phyloP scores from a whole-genome alignment of 2,329 filamentous ascomycete genomes.

The Thyridium curvatum region DNA sequence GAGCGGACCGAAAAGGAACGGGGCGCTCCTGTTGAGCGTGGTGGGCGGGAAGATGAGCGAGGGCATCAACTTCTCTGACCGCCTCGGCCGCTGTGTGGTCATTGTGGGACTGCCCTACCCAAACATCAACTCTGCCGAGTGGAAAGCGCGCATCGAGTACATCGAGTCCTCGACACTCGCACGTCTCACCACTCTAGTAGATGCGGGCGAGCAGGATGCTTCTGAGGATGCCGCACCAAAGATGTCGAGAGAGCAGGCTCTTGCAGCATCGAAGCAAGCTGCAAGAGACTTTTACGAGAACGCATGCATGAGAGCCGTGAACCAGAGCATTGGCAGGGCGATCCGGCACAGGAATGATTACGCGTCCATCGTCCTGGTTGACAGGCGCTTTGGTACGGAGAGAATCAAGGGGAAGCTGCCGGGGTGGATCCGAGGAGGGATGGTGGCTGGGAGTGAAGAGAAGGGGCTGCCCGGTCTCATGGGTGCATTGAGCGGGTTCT shows the following conservation, averaged over 20 bases:
- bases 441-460: conserved; percentile 44
- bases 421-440: conserved; percentile 75
- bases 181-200: conserved; percentile 19
- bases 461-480: conserved; percentile 52
- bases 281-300: conserved; percentile 87
- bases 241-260: conserved; percentile 19
- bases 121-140: conserved; percentile 82
- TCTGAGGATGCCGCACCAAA: conserved; percentile 16
- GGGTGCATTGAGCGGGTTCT: conserved; percentile 51
- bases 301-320: conserved; percentile 91
- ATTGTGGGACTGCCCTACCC: conserved; percentile 93
- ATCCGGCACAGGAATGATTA: conserved; percentile 87
- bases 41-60: conserved; percentile 94
- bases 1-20: conserved; percentile 31
- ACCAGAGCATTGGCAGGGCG: conserved; percentile 90
- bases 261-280: conserved; percentile 41
- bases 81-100: conserved; percentile 79
- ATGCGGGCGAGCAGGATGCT: conserved; percentile 5
- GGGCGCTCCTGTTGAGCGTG: conserved; percentile 80
- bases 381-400: conserved; percentile 68
- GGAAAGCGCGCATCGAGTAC: conserved; percentile 87
- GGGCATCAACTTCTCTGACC: conserved; percentile 96
- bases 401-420: conserved; percentile 77
- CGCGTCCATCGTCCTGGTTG: conserved; percentile 80
- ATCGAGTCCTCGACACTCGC: conserved; percentile 57